These are phyloP conservation scores for Aspergillus japonicus DNA, from an alignment of 2,329 filamentous ascomycete genomes.

Conservation along the genomic window DNA sequence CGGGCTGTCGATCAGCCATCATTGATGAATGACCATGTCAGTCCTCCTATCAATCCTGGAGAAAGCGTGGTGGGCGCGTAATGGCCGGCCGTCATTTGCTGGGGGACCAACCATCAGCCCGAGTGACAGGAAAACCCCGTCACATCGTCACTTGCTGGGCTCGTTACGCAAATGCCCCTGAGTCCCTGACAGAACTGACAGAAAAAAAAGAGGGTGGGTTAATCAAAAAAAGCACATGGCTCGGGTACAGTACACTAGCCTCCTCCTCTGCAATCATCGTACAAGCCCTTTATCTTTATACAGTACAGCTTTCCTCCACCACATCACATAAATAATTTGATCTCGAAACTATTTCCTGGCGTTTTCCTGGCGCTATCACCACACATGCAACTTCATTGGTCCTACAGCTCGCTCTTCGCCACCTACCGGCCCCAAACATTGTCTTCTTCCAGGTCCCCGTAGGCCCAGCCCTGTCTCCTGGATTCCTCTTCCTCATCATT, in stretches of 20 bases:
- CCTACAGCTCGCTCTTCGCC: background rate
- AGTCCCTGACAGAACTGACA: background rate
- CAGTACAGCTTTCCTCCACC: no score
- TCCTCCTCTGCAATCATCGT: background rate
- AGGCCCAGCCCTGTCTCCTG: constrained; percentile 22
- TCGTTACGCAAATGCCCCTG: background rate
- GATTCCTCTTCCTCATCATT: background rate
- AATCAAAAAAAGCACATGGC: background rate
- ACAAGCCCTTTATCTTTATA: background rate
- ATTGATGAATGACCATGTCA: constrained; percentile 10
- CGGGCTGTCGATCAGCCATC: constrained; percentile 19
- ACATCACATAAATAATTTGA: no score
- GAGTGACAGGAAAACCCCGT: background rate
- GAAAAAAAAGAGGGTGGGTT: background rate
- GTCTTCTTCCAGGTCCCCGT: constrained; percentile 39
- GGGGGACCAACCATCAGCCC: background rate
- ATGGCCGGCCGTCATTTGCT: constrained; percentile 20
- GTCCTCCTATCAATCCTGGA: constrained; percentile 7
- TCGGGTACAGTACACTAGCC: background rate
- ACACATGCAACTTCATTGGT: constrained; percentile 1
- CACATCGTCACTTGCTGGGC: background rate
- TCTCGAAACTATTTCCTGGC: background rate
- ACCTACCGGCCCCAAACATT: constrained; percentile 36
- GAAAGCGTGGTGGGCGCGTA: constrained; percentile 23
- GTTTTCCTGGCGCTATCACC: background rate